Conservation (phyloP, 305 asterid species). For the Fraxinus sp. region DNA sequence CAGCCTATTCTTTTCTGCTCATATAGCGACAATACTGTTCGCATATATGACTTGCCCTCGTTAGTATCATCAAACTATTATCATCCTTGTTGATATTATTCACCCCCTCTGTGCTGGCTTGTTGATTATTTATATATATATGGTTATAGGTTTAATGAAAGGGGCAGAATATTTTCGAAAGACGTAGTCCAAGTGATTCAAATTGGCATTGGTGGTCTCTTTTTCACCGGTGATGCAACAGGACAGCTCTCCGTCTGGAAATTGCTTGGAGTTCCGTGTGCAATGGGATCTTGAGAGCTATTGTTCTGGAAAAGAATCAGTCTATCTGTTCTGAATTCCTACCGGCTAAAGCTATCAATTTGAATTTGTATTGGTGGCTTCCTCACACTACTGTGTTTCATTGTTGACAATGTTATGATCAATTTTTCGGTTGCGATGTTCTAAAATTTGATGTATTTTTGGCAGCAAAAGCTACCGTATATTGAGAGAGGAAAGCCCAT, state of each 20-base stretch:
- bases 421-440: background rate
- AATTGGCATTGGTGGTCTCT: constrained; percentile 17
- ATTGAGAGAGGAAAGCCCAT: background rate
- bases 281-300: background rate
- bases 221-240: constrained; percentile 55
- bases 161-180: background rate
- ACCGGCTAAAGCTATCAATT: background rate
- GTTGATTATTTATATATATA: background rate
- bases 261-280: constrained; percentile 13
- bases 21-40: background rate
- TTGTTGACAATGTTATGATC: background rate
- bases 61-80: background rate
- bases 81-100: background rate
- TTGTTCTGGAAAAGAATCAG: background rate
- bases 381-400: background rate
- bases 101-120: background rate
- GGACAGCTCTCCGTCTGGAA: constrained; percentile 31
- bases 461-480: background rate
- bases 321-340: background rate
- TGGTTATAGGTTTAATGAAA: background rate
- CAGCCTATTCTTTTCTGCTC: constrained; percentile 36
- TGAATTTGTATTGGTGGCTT: background rate
- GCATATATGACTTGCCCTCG: background rate
- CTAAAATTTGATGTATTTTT: background rate
- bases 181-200: background rate